These are phyloP conservation scores for Parastagonospora nodorum DNA, from an alignment of 2,329 filamentous ascomycete species.

Conservation along the genomic window DNA sequence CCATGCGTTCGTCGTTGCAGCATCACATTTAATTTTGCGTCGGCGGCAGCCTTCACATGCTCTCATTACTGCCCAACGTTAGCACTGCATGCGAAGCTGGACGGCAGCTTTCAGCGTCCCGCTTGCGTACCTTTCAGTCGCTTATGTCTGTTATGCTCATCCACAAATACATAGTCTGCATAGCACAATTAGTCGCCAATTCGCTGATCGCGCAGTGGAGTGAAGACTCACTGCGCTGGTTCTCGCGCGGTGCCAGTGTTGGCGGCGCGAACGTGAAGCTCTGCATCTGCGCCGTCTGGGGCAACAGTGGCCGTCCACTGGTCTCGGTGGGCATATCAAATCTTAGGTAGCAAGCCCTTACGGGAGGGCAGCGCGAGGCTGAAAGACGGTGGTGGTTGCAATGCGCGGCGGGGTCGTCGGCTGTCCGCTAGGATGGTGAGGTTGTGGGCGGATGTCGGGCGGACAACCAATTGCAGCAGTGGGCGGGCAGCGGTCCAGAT, in stretches of 20 bases:
- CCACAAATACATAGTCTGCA: constrained; percentile 96
- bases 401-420: constrained; percentile 41
- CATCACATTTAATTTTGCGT: constrained; percentile 97
- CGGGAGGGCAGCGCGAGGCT: constrained; percentile 13
- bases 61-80: constrained; percentile 75
- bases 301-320: constrained; percentile 65
- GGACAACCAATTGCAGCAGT: constrained; percentile 33
- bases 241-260: constrained; percentile 69
- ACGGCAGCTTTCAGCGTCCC: not conserved
- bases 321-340: constrained; percentile 66
- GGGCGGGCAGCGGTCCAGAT: constrained; percentile 26
- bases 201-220: constrained; percentile 1
- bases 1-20: constrained; percentile 96
- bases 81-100: constrained; percentile 17
- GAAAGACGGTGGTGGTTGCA: constrained; percentile 22
- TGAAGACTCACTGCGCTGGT: constrained; percentile 75
- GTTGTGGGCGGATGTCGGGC: constrained; percentile 24
- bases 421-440: constrained; percentile 31
- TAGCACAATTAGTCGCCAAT: constrained; percentile 22
- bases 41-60: constrained; percentile 94
- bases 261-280: constrained; percentile 76
- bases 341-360: constrained; percentile 7
- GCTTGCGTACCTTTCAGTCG: constrained; percentile 77
- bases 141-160: constrained; percentile 98
- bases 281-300: constrained; percentile 72